Percentiles rank a stretch among this genome's conserved stretches.
Evolutionary conservation across 2,329 filamentous ascomycete species (phyloP).

Genomic region (Ascochyta lentis): DNA sequence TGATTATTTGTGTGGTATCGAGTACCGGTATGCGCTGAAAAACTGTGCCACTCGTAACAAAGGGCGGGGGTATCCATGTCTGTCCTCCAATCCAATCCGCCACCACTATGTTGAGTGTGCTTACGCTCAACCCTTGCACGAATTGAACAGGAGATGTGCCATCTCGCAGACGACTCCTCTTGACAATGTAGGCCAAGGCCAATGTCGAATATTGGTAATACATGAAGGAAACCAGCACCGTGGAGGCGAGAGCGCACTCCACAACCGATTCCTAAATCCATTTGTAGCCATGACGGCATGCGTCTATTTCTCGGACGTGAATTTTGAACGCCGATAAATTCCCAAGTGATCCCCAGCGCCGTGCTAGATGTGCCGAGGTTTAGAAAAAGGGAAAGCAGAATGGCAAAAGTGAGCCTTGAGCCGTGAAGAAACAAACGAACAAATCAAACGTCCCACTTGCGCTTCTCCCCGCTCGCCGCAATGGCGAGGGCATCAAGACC

Average conservation of each 20-base stretch:
- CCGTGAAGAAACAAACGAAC: background rate
- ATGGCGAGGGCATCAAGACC: slow-evolving; percentile 49
- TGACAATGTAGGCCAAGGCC: background rate
- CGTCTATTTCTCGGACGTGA: slow-evolving; percentile 43
- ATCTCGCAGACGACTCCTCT: background rate
- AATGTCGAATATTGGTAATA: background rate
- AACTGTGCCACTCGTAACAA: slow-evolving; percentile 6
- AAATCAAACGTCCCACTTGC: slow-evolving; percentile 36
- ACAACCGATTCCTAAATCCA: slow-evolving; percentile 23
- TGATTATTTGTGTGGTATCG: slow-evolving; percentile 6
- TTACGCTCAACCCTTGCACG: background rate
- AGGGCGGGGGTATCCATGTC: slow-evolving; percentile 21
- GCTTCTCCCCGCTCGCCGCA: slow-evolving; percentile 47
- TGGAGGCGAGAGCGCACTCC: background rate
- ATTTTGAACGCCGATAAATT: slow-evolving; percentile 28
- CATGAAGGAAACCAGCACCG: background rate
- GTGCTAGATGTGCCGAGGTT: slow-evolving; percentile 8
- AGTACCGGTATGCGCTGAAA: slow-evolving; percentile 7
- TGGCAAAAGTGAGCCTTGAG: background rate
- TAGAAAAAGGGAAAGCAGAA: slow-evolving; percentile 3
- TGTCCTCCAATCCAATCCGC: slow-evolving; percentile 1
- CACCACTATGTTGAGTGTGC: background rate
- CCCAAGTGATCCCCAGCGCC: slow-evolving; percentile 22
- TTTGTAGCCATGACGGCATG: slow-evolving; percentile 51
- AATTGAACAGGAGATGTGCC: background rate